A percentile compares a stretch with the other conserved stretches of the same genome.
phyloP scores from a whole-genome alignment of 176 grass and related monocot species.

The Microstegium vimineum region DNA sequence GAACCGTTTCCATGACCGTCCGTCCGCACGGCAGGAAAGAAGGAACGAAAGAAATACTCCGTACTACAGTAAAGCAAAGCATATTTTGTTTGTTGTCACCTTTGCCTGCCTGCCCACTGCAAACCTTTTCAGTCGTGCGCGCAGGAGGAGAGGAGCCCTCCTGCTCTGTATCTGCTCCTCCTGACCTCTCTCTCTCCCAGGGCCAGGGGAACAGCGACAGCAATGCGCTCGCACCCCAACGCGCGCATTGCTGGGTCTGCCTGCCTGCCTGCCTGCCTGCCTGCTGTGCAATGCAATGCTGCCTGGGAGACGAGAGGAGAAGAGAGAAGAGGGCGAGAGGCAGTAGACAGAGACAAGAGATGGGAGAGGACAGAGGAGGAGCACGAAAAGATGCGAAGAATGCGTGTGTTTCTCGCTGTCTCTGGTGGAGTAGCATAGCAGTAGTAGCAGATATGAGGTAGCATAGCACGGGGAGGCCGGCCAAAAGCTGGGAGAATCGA shows the following conservation, averaged over 20 bases:
- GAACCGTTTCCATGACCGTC: not conserved
- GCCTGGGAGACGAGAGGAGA: too few species aligned
- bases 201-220: conserved; percentile 33
- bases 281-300: too few species aligned
- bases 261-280: too few species aligned
- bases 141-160: too few species aligned
- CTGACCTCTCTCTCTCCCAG: too few species aligned
- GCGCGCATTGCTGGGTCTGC: conserved; percentile 1
- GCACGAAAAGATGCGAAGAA: not conserved
- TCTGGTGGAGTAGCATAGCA: not conserved
- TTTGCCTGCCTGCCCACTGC: conserved; percentile 17
- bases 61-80: too few species aligned
- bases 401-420: not conserved
- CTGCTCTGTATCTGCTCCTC: not conserved
- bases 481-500: conserved; percentile 50
- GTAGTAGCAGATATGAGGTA: too few species aligned
- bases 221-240: conserved; percentile 30
- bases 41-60: not conserved
- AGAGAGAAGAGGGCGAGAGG: not conserved
- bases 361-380: not conserved
- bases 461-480: not conserved
- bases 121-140: conserved; percentile 21
- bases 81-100: conserved; percentile 22
- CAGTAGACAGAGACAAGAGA: not conserved
- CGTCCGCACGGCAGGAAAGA: not conserved